Evolutionary conservation across 768 basidiomycete genomes (phyloP).

Genomic region (Kwoniella sp.): DNA sequence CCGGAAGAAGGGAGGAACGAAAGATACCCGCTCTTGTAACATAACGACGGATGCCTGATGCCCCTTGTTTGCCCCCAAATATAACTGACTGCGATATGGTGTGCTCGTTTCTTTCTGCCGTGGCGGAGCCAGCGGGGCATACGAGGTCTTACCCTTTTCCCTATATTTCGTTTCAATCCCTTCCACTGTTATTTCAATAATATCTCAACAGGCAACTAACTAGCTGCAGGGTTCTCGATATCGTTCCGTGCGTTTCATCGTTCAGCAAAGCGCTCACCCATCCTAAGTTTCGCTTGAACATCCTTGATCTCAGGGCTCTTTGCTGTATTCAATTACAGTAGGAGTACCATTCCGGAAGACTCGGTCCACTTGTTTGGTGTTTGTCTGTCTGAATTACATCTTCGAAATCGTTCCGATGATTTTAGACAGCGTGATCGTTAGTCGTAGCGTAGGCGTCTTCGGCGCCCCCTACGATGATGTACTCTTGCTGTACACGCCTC

Average conservation of each 20-base stretch:
- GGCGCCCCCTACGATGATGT: too few relatives aligned
- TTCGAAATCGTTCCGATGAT: neutral
- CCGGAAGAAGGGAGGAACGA: neutral
- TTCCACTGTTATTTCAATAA: too few relatives aligned
- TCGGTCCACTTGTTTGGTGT: neutral
- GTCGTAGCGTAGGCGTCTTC: too few relatives aligned
- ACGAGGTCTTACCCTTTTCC: neutral
- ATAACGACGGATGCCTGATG: too few relatives aligned
- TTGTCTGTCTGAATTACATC: neutral
- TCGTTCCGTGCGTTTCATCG: slow-evolving; percentile 2
- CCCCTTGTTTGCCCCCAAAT: neutral
- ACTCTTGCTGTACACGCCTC: too few relatives aligned
- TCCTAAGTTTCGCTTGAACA: neutral
- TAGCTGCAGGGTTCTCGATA: neutral
- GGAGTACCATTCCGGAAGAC: neutral
- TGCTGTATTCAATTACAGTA: too few relatives aligned
- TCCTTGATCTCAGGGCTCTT: too few relatives aligned
- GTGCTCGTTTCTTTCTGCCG: neutral
- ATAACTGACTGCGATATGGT: neutral
- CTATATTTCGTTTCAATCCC: too few relatives aligned
- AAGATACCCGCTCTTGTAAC: neutral
- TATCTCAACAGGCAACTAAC: too few relatives aligned
- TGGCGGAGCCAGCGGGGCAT: neutral
- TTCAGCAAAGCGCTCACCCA: neutral
- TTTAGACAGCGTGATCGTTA: too few relatives aligned